Evolutionary conservation across 768 basidiomycete species (phyloP), one percentile per base, ranked within the genome.

Genomic region (Mycena venus): DNA sequence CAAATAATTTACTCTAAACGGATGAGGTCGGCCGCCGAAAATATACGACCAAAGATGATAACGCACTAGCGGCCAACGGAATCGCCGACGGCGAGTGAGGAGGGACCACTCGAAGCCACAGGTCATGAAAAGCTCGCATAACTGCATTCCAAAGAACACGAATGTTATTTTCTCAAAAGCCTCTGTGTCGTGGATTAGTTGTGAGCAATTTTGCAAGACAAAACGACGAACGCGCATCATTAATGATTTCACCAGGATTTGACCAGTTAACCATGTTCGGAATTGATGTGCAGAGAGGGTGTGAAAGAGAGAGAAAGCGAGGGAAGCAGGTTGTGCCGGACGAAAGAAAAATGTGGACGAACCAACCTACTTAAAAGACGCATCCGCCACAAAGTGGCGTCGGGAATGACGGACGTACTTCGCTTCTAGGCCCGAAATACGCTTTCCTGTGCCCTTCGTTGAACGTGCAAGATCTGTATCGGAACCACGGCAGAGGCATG

Each of bases 61-160:
- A 87, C 91, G 72, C 80, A 94, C 93, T 82, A 94, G 83, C 74
- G 93, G 93, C 92, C 92, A 93, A 34, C 89, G 88, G 75, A 93
- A 90, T 77, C 84, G 88, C 55, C 92, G 89, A 66, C 87, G 86
- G n/a, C 88, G 79, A 32, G 86, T 88, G 49, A 94, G 68, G 36
- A 94, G 80, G 31, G 93, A 92, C 88, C 89, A 90, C 77, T 95
- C 93, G 74, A 95, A 94, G 73, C 87, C 87, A 69, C 82, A 89
- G 19, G 93, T 93, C 76, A 86, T 83, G 74, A 91, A 86, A 49
- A 94, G 73, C 78, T 94, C 93, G 92, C 92, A 94, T 32, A 92
- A 64, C 75, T 92, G 92, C 60, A 92, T 81, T 21, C 93, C 93
- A 73, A 91, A 91, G 65, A 93, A 85, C n/a, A 85, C 84, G 77